A percentile compares a stretch with the other conserved stretches of the same genome.
phyloP scores from a whole-genome alignment of 345 rosid genomes.

The Theobroma cacao region DNA sequence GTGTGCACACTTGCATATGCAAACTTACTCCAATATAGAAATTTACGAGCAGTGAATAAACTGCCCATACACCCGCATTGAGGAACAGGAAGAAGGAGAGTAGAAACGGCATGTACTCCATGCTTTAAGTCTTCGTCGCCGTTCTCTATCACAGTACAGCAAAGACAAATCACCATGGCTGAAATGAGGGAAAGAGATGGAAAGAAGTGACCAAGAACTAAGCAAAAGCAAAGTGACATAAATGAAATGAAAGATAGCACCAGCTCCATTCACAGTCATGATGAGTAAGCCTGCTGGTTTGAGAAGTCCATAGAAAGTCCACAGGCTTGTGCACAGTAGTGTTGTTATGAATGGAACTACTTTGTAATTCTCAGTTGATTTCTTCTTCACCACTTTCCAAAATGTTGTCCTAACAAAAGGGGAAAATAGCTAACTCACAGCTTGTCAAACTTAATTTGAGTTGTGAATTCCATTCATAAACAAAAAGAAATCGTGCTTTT shows the following conservation, averaged over 20 bases:
- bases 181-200: neutral
- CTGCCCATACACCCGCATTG: constrained; percentile 33
- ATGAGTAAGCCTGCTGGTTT: constrained; percentile 50
- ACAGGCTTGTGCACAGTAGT: constrained; percentile 46
- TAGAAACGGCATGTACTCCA: constrained; percentile 45
- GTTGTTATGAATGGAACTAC: constrained; percentile 51
- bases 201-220: neutral
- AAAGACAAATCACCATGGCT: neutral
- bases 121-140: constrained; percentile 31
- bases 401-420: constrained; percentile 34
- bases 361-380: constrained; percentile 49
- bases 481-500: too few relatives aligned
- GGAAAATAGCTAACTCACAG: neutral
- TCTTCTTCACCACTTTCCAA: constrained; percentile 36
- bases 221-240: constrained; percentile 33
- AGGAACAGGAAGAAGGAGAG: constrained; percentile 40
- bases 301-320: constrained; percentile 60
- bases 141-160: constrained; percentile 15
- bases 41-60: constrained; percentile 31
- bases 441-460: neutral
- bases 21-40: constrained; percentile 37
- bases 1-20: too few relatives aligned
- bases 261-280: constrained; percentile 44
- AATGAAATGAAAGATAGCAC: constrained; percentile 35
- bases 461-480: too few relatives aligned